Evolutionary conservation across 2,329 filamentous ascomycete genomes (phyloP).

Genomic region (Pseudogymnoascus verrucosus): DNA sequence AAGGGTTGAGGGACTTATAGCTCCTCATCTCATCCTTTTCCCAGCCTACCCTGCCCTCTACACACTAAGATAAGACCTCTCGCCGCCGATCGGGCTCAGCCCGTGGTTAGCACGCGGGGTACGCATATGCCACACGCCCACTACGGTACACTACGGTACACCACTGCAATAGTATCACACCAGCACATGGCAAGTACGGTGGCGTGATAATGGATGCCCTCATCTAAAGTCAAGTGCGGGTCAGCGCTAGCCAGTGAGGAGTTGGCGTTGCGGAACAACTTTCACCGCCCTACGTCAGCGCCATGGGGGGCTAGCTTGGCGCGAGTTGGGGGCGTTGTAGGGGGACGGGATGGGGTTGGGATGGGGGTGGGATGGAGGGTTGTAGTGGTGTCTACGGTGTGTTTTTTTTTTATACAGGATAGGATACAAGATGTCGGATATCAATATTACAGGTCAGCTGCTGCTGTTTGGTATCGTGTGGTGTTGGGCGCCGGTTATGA

Average conservation of each 20-base stretch:
- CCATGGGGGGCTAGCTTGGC: not conserved
- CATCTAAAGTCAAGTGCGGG: not conserved
- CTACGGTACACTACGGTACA: not conserved
- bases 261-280: not conserved
- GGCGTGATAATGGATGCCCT: not conserved
- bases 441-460: not conserved
- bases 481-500: too few relatives aligned
- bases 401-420: not conserved
- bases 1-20: not conserved
- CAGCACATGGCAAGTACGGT: not conserved
- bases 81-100: not conserved
- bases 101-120: conserved; percentile 1
- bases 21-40: not conserved
- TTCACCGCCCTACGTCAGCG: conserved; percentile 4
- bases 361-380: not conserved
- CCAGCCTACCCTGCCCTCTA: not conserved
- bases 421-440: not conserved
- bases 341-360: not conserved
- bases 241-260: not conserved
- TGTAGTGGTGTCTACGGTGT: not conserved
- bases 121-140: not conserved
- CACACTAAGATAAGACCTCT: not conserved
- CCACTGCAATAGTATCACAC: not conserved
- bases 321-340: not conserved
- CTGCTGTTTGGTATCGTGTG: not conserved